Evolutionary conservation across 768 basidiomycete species (phyloP), one percentile per base, ranked within the genome.

Genomic region (Strobilomyces echinocephalus): DNA sequence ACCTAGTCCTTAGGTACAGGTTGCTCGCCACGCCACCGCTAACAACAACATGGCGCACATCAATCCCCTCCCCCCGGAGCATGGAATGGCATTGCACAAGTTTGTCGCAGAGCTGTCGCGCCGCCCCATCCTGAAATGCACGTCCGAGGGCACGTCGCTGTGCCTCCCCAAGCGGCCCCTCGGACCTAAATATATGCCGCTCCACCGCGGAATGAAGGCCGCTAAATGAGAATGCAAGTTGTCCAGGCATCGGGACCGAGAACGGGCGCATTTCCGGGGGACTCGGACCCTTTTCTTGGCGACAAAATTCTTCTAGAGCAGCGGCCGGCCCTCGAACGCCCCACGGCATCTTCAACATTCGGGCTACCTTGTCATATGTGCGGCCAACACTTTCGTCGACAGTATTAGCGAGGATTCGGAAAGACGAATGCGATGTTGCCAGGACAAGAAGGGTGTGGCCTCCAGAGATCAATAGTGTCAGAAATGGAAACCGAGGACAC

Each of bases 11-110:
- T 52, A 98, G 72, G 59, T 77, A 84, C 21, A 58, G 42, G 61
- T 99, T 99, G 60, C 91, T 91, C 15, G 95, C 95, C 0, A 99
- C 95, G 2, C 95, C 95, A 0, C 95, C 95, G 54, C 91, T 92
- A 15, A 89, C 83, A 1, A 97, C 90, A 24, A 98, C 59, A 50
- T 85, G 75, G 11, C 67, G 68, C 4, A 90, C 70, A 8, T 61
- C 49, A 1, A 83, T 66, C n/a, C 72, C 77, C 21, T 71, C 61
- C 36, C 84, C 56, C 1, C 75, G 85, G 20, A 88, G 70, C 44
- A 59, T 52, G 9, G 62, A 50, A 48, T 61, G 60, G 16, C 69
- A 63, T 6, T 57, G 56, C 2, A 66, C 50, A 10, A 95, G 72
- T 70, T 95, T 97, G 42, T 83, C 80, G 61, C 83, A 84, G 0